phyloP scores from a whole-genome alignment of 495 filamentous ascomycete genomes.

The Tetracladium marchalianum region DNA sequence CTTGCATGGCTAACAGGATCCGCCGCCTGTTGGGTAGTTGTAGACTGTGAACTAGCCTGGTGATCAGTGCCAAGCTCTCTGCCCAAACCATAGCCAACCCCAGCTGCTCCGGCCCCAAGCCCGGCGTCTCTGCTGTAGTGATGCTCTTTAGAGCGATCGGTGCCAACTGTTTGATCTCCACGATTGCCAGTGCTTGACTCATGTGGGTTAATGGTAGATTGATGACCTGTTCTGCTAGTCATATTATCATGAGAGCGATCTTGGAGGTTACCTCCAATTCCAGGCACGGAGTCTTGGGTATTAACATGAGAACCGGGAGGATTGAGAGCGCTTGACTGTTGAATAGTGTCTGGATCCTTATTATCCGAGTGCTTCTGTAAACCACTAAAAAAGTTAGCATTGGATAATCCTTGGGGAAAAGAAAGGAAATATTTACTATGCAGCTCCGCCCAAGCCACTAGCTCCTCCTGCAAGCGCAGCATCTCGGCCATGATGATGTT shows the following conservation, averaged over 20 bases:
- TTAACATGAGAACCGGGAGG: too few species aligned
- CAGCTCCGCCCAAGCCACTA: not conserved
- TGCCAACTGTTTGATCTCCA: not conserved
- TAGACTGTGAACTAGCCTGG: too few species aligned
- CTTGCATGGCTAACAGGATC: too few species aligned
- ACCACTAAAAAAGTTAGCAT: too few species aligned
- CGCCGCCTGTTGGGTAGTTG: too few species aligned
- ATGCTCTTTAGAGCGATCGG: not conserved
- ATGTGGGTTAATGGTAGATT: not conserved
- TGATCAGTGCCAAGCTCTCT: not conserved
- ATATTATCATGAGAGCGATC: not conserved
- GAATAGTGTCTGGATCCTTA: too few species aligned
- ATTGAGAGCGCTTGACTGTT: too few species aligned
- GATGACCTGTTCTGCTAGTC: not conserved
- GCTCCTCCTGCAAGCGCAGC: not conserved
- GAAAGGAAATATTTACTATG: too few species aligned
- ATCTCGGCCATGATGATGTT: conserved; percentile 1
- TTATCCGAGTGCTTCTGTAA: too few species aligned
- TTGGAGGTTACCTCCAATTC: too few species aligned
- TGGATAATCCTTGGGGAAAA: too few species aligned
- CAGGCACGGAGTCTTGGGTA: too few species aligned
- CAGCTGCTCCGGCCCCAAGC: conserved; percentile 1
- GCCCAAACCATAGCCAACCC: not conserved
- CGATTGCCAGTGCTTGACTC: not conserved
- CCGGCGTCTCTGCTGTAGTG: conserved; percentile 12